Base-by-base conservation (phyloP, 257 asterid genomes). In the Phtheirospermum japonicum region DNA sequence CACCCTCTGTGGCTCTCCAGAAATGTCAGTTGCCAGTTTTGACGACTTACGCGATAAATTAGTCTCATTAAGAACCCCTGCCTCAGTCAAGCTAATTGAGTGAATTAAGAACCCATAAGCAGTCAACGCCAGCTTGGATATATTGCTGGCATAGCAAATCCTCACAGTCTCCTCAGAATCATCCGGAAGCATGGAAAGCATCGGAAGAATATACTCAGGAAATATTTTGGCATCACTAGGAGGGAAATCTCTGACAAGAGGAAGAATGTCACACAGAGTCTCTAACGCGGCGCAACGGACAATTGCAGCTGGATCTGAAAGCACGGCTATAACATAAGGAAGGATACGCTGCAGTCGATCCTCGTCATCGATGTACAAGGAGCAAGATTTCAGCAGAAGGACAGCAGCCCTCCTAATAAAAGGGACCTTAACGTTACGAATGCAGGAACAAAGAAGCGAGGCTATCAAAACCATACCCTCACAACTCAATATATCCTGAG, bases 131-230 rank as follows among this genome's bases (percentile, higher is more conserved):
- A 93, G 77, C 82, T 93, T 89, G 57, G 97, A 89, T 72, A 93
- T 77, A 76, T 93, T 93, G 85, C 95, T 81, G 66, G 92, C 89
- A 66, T 93, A 93, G 80, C 99, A 93, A 70, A 89, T 87, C 84
- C 99, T 83, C 77, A 93, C 99, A 83, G 94, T 93, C 80, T 93
- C 99, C 81, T 93, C 99, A 2, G 99, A 86, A 80, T 93, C 99
- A 78, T 93, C 99, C 36, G 97, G 96, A 82, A 93, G 88, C 90
- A 79, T 88, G 80, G 96, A 88, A 76, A 91, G 96, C 99, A 93
- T 93, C 4, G 99, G 99, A 76, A 93, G 90, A 70, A 89, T 89
- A 75, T 93, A 93, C 75, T 93, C 99, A 0, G 99, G 99, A 72
- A 93, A 93, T 6, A 93, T 93, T 84, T 93, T 93, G 81, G 99